phyloP scores from a whole-genome alignment of 1,139 yeast species.

The Protomyces gravidus region DNA sequence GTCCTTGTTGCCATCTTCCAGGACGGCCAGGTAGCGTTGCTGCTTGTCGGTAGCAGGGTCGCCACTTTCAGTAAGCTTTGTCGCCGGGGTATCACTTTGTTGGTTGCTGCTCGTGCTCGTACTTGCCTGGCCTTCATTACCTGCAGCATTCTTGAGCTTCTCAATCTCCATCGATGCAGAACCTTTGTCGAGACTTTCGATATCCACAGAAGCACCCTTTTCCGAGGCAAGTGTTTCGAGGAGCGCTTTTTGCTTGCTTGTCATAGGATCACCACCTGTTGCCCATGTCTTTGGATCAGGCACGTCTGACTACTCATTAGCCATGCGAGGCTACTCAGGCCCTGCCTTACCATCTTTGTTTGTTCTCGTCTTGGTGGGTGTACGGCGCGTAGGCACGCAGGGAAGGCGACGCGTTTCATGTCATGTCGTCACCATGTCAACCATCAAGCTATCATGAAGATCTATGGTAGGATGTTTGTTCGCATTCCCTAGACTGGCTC shows the following conservation, averaged over 20 bases:
- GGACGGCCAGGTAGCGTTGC: constrained; percentile 19
- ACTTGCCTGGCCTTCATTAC: constrained; percentile 1
- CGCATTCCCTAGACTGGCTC: no score
- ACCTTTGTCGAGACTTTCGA: constrained; percentile 17
- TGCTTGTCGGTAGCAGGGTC: not conserved
- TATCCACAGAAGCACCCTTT: constrained; percentile 21
- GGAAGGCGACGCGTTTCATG: no score
- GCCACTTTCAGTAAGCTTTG: not conserved
- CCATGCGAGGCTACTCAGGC: no score
- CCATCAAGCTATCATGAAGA: no score
- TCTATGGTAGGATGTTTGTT: no score
- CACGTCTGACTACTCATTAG: not conserved
- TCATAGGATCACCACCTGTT: constrained; percentile 26
- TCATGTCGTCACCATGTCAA: no score
- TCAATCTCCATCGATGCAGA: constrained; percentile 20
- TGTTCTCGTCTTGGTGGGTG: no score
- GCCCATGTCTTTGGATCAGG: constrained; percentile 28
- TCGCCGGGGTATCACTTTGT: not conserved
- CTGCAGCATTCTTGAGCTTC: constrained; percentile 13
- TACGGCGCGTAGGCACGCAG: no score
- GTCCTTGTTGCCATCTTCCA: constrained; percentile 17
- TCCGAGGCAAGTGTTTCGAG: constrained; percentile 18
- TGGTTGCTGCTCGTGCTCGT: not conserved
- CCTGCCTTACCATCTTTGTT: no score
- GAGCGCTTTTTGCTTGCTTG: constrained; percentile 23